Conservation (phyloP, 140 eudicot species). For the Senecio squalidus region DNA sequence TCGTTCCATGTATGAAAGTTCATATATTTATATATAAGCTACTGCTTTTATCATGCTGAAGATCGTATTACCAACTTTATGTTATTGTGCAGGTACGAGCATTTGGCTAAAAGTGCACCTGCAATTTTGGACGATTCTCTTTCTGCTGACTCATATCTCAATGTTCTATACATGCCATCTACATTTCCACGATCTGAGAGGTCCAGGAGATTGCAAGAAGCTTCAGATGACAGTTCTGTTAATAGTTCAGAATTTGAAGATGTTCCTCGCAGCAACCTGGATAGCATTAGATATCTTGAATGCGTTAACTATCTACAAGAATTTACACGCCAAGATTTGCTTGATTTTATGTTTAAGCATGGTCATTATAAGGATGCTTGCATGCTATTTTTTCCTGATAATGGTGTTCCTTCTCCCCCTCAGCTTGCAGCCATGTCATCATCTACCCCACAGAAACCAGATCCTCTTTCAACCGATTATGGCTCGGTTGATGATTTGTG, state of each 20-base stretch:
- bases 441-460: constrained; percentile 89
- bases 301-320: constrained; percentile 87
- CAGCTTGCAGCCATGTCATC: constrained; percentile 53
- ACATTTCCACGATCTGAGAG: constrained; percentile 96
- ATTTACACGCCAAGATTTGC: constrained; percentile 75
- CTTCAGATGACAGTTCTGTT: constrained; percentile 43
- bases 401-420: constrained; percentile 76
- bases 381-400: constrained; percentile 76
- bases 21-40: background rate
- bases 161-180: constrained; percentile 93
- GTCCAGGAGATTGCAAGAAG: constrained; percentile 62
- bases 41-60: background rate
- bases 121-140: constrained; percentile 96
- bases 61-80: constrained; percentile 16
- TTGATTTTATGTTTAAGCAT: constrained; percentile 85
- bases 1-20: constrained; percentile 81
- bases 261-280: constrained; percentile 94
- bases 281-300: constrained; percentile 74
- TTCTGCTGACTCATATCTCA: constrained; percentile 97
- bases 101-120: constrained; percentile 97
- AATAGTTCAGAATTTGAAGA: constrained; percentile 52
- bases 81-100: constrained; percentile 68
- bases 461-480: constrained; percentile 81
- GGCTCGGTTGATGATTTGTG: constrained; percentile 88
- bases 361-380: constrained; percentile 91